Base-by-base conservation (phyloP, 2,329 filamentous ascomycete species). In the Acrocalymma vagum region DNA sequence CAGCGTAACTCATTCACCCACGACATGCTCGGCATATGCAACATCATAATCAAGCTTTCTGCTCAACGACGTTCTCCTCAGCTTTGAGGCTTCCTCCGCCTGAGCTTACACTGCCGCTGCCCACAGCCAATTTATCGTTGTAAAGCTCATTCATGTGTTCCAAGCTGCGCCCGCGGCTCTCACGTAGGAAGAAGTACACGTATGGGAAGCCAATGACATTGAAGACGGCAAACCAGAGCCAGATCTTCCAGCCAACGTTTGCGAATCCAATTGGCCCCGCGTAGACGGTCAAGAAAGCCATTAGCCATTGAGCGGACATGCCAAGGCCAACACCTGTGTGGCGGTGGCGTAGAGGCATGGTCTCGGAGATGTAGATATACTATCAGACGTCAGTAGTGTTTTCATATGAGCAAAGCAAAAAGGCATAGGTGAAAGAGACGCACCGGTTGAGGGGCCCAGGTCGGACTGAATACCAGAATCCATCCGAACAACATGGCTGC, bases 261-360 rank as follows among this genome's bases (percentile, higher is more conserved):
- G 51, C 50, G 22, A 67, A 56, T 8, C 55, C 66, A 26, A 67
- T 68, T 3, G 65, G 65, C 2, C 65, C 65, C 4, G 63, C 66
- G 35, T 60, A 70, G 4, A 69, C 66, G 13, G 66, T 70, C 14
- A 70, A 29, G 42, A 68, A 70, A 3, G 65, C 62, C 46, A 62
- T 62, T 25, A 69, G 43, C 66, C 66, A 69, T 39, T 70, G 63
- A 9, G 51, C 58, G 9, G 58, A 63, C 21, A 62, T 51, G 21
- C 53, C 59, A 13, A 65, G 53, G n/a, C 55, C 59, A 35, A 65
- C 57, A 14, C 66, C 66, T 10, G 59, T 63, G 37, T 69, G 65
- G 28, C 66, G 60, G 45, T 68, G 59, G n/a, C 58, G 58, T 5
- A 70, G 57, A 2, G 65, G 66, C 53, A 65, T 60, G 27, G 57